A percentile compares a stretch with the other conserved stretches of the same genome.
These are phyloP conservation scores for Luzula sylvatica DNA, from an alignment of 176 grass and related monocot species.

Conservation along the genomic window DNA sequence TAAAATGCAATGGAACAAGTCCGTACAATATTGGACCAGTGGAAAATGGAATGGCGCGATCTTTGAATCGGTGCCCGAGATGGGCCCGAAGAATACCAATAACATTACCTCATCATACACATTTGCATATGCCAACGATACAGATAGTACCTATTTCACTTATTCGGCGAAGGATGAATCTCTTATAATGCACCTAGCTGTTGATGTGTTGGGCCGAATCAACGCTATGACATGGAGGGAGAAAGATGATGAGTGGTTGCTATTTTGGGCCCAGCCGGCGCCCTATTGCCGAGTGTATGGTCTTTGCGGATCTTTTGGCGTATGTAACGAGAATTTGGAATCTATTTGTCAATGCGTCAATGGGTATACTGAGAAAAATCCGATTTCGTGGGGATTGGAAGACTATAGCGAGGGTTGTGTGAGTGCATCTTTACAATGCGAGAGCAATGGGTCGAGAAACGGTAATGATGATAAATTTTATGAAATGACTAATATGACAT, in stretches of 20 bases:
- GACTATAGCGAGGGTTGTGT: slow-evolving; percentile 38
- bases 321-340: slow-evolving; percentile 25
- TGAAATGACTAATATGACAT: slow-evolving; percentile 19
- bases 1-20: slow-evolving; percentile 6
- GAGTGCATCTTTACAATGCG: slow-evolving; percentile 36
- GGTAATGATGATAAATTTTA: slow-evolving; percentile 31
- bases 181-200: neutral
- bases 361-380: slow-evolving; percentile 27
- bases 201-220: slow-evolving; percentile 30
- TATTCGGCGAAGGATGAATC: slow-evolving; percentile 24
- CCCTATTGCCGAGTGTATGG: slow-evolving; percentile 32
- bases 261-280: slow-evolving; percentile 25
- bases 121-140: slow-evolving; percentile 17
- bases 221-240: slow-evolving; percentile 23
- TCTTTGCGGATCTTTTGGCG: slow-evolving; percentile 42
- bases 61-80: slow-evolving; percentile 29
- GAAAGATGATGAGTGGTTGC: slow-evolving; percentile 19
- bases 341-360: slow-evolving; percentile 37
- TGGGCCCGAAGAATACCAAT: neutral
- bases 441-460: neutral
- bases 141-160: slow-evolving; percentile 26
- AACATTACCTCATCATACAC: neutral
- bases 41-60: slow-evolving; percentile 31
- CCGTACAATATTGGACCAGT: slow-evolving; percentile 24
- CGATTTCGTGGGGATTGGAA: slow-evolving; percentile 25